Conservation (phyloP, 2,329 filamentous ascomycete genomes). For the Ceratocystis harringtonii region DNA sequence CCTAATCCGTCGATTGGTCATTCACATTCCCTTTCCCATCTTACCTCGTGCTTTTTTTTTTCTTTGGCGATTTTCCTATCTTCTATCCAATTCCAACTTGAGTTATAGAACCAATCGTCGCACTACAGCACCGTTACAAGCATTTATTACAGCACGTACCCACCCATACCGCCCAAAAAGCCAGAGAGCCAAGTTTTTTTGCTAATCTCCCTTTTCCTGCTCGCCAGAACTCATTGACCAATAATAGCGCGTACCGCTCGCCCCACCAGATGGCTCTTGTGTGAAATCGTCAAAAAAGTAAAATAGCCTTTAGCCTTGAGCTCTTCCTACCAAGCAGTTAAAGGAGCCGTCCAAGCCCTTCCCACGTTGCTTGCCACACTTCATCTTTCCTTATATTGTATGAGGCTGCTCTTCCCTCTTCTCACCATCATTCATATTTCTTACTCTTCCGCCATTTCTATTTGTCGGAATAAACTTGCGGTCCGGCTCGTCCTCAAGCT, state of each 20-base stretch:
- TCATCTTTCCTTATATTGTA: background rate
- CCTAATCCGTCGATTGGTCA: background rate
- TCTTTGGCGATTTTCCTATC: background rate
- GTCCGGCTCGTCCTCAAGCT: background rate
- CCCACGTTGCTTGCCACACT: background rate
- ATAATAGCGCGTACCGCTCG: background rate
- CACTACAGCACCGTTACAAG: background rate
- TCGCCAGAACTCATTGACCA: constrained; percentile 1
- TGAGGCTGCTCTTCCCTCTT: background rate
- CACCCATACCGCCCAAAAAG: background rate
- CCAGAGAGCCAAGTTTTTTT: background rate
- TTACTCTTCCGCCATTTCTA: background rate
- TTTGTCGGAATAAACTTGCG: background rate
- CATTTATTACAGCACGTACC: background rate
- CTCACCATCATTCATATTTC: background rate
- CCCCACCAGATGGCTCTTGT: constrained; percentile 4
- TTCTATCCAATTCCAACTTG: background rate
- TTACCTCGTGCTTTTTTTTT: background rate
- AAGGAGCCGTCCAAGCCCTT: background rate
- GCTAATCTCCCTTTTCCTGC: constrained; percentile 5
- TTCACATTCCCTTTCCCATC: background rate
- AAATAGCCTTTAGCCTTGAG: constrained; percentile 6
- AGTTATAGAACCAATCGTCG: background rate
- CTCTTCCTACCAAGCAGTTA: background rate
- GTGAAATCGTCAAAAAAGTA: constrained; percentile 5